phyloP scores from a whole-genome alignment of 2,329 filamentous ascomycete genomes.

The Penicillium sp. region DNA sequence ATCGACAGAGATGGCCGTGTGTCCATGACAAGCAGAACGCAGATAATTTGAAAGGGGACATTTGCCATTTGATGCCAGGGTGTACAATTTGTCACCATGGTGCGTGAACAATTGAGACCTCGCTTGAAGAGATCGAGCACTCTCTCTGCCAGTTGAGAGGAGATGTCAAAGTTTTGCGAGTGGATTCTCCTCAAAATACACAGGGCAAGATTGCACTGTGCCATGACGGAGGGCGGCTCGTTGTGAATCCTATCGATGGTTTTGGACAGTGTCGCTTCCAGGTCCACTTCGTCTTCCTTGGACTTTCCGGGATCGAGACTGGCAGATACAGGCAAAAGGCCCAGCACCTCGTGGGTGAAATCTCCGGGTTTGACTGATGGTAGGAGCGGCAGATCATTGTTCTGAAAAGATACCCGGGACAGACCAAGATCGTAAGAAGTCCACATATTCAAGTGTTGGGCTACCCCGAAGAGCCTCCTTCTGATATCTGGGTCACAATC shows the following conservation, averaged over 20 bases:
- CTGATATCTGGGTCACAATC: constrained; percentile 36
- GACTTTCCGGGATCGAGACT: constrained; percentile 54
- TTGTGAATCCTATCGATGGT: constrained; percentile 45
- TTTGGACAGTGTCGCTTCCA: constrained; percentile 42
- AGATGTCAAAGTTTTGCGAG: constrained; percentile 49
- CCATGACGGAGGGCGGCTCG: constrained; percentile 48
- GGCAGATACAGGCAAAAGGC: constrained; percentile 54
- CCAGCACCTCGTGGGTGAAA: constrained; percentile 53
- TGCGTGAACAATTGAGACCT: constrained; percentile 49
- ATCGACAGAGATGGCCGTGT: constrained; percentile 50
- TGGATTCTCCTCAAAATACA: constrained; percentile 57
- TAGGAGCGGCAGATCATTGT: constrained; percentile 33
- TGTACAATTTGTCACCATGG: constrained; percentile 44
- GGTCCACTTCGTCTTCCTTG: constrained; percentile 42
- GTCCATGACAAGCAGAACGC: constrained; percentile 57
- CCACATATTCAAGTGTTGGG: constrained; percentile 61
- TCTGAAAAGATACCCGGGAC: constrained; percentile 52
- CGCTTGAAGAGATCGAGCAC: constrained; percentile 48
- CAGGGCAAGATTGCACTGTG: constrained; percentile 57
- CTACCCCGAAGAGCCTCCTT: constrained; percentile 50
- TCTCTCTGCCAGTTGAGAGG: constrained; percentile 43
- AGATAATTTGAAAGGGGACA: constrained; percentile 60
- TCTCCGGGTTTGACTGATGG: constrained; percentile 46
- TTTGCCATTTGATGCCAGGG: constrained; percentile 63
- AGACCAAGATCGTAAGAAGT: constrained; percentile 60